Evolutionary conservation across 2,329 filamentous ascomycete genomes (phyloP), one percentile per base, ranked within the genome.

Genomic region (Fusarium burgessii): DNA sequence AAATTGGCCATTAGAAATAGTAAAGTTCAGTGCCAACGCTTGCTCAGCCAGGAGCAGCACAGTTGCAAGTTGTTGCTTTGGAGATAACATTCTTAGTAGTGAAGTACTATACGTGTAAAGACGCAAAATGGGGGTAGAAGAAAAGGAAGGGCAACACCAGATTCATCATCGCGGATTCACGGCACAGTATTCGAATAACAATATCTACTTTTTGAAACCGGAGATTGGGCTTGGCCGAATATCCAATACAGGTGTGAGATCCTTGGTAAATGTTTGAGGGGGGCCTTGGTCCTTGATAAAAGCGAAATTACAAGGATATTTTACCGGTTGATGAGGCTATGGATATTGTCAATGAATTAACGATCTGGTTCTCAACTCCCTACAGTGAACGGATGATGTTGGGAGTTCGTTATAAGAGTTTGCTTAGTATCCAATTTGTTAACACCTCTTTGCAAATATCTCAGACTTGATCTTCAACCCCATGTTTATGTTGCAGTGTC

Each of bases 1-100:
- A 58, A 93, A 87, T 73, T 93, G 90, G 18, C 91, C 91, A 71
- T 88, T 88, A 25, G 88, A 80, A 55, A 89, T 86, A 23, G 86
- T 88, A 73, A 91, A 91, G 66, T 84, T 82, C 43, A 80, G 76
- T 9, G 82, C 82, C 12, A 73, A 64, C 18, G 74, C 64, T 18
- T 64, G 71, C 41, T 58, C 50, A 14, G 72, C 68, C 27, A 78
- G 61, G 17, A 81, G 70, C n/a, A 74, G 52, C n/a, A 46, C 55
- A 40, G 64, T 29, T 35, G 50, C 29, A 12, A 76, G 50, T 10
- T 43, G 36, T 33, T 49, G 41, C 20, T 33, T 46, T 42, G 58
- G 55, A 32, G 51, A 47, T 51, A 72, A 46, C 64, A 74, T 74
- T 50, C 18, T 36, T 56, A 25, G 2, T 25, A 41, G 20, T 56